Base-by-base conservation (phyloP, 2,329 filamentous ascomycete species). In the Canariomyces notabilis region DNA sequence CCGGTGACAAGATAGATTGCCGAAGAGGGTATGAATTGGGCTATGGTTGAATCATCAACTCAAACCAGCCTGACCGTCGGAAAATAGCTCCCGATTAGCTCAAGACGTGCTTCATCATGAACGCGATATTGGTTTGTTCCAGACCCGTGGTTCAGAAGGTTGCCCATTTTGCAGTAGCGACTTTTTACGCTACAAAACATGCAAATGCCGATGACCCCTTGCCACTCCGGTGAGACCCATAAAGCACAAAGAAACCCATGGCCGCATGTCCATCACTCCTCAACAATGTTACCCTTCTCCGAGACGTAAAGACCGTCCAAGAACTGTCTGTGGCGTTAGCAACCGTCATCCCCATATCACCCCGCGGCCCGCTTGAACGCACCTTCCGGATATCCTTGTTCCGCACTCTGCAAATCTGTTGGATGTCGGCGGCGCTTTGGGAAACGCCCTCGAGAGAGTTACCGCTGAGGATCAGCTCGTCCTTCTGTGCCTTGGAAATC, bases 301-400 rank as follows among this genome's bases (percentile, higher is more conserved):
- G 90, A 96, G 68, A 98, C 93, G 81, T 98, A 98, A 74, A 98
- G 82, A 84, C 93, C 93, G 79, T 98, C 94, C 82, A 98, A 84
- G 87, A 98, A 98, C 88, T 94, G 65, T 54, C 19, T 29, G 20
- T 18, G 22, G 43, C 41, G 42, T 46, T 54, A 60, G 57, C 39
- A 15, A 32, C 35, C 29, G 22, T 44, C 16, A 20, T 31, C 31
- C 9, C 16, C 12, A 34, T 23, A 39, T 15, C 40, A 26, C 37
- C 36, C 6, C 8, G 15, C 32, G 15, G 26, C 5, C 2, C 11
- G 4, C 26, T 11, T 29, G 8, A 35, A 61, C 74, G 61, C 68
- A 89, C 86, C 87, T 96, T 96, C 79, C 94, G 89, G 80, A 98
- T 98, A 95, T 98, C 93, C 89, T 98, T 98, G 88, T 98, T 98